Percentiles rank a stretch among this genome's conserved stretches.
These are phyloP conservation scores for Russula emetica DNA, from an alignment of 768 basidiomycete genomes.

Conservation along the genomic window DNA sequence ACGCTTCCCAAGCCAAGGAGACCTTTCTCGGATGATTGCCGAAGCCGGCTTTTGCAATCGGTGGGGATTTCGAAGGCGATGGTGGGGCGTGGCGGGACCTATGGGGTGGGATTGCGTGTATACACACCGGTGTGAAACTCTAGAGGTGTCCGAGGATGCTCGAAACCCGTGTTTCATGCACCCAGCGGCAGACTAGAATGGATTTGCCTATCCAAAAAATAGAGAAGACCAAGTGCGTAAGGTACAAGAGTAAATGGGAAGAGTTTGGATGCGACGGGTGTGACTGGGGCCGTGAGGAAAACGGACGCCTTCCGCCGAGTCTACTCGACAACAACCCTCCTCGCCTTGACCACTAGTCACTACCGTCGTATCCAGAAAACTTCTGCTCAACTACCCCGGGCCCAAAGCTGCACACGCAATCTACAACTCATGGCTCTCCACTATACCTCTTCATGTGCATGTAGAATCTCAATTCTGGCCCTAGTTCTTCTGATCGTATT, in stretches of 20 bases:
- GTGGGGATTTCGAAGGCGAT: conserved; percentile 53
- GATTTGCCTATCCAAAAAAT: no score
- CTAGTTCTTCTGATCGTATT: no score
- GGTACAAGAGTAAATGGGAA: neutral
- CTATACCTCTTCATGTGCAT: no score
- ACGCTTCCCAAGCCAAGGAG: conserved; percentile 80
- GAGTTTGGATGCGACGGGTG: neutral
- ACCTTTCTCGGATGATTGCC: conserved; percentile 84
- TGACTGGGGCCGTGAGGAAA: neutral
- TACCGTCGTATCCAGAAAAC: no score
- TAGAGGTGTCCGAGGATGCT: no score
- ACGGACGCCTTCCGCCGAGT: neutral
- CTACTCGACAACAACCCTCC: no score
- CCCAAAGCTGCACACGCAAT: no score
- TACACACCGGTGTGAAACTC: conserved; percentile 81
- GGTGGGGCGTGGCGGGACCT: conserved; percentile 83
- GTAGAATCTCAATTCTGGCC: no score
- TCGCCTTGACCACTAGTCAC: no score
- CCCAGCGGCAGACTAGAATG: neutral
- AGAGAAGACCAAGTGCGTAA: neutral
- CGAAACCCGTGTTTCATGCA: neutral
- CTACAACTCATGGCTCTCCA: no score
- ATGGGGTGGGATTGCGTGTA: conserved; percentile 83
- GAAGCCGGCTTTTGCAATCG: conserved; percentile 79
- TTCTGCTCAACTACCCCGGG: no score